Evolutionary conservation across 106 monocot genomes (phyloP).

Genomic region (Platanthera zijinensis): DNA sequence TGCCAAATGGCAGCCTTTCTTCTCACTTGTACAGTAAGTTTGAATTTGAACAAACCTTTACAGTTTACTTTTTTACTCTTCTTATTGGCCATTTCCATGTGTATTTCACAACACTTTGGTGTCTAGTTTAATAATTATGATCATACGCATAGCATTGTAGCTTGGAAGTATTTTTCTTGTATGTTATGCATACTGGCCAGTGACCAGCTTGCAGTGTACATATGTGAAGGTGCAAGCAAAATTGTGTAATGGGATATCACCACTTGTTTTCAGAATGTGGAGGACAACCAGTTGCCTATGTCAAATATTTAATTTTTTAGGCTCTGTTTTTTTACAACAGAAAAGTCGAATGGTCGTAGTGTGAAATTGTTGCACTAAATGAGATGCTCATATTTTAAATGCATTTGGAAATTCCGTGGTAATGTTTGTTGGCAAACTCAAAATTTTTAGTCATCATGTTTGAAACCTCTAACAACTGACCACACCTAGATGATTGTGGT

Average conservation of each 20-base stretch:
- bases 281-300: background rate
- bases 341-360: too few relatives aligned
- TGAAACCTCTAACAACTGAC: too few relatives aligned
- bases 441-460: too few relatives aligned
- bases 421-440: too few relatives aligned
- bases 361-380: too few relatives aligned
- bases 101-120: background rate
- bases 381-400: too few relatives aligned
- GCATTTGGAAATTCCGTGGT: too few relatives aligned
- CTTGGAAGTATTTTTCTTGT: background rate
- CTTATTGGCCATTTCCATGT: background rate
- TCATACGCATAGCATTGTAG: background rate
- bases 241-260: background rate
- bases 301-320: background rate
- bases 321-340: too few relatives aligned
- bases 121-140: background rate
- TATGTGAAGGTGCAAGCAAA: background rate
- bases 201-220: background rate
- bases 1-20: conserved; percentile 59
- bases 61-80: background rate
- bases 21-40: conserved; percentile 59
- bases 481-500: too few relatives aligned
- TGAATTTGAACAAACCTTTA: background rate
- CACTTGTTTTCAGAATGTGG: background rate
- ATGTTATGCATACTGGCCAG: background rate